Evolutionary conservation across 169 alveolate genomes (phyloP), one percentile per base, ranked within the genome.

Genomic region (Plasmodium falciparum): DNA sequence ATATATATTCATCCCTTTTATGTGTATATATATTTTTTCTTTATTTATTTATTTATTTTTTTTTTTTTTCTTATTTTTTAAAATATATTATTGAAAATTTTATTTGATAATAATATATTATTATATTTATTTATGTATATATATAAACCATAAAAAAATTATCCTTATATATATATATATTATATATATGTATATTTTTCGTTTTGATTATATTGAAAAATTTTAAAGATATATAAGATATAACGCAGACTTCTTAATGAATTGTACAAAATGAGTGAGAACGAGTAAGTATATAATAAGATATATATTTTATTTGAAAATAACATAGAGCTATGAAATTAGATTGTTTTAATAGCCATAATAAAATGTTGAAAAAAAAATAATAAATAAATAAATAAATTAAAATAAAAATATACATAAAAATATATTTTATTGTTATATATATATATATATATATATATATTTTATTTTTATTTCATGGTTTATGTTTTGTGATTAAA

Each of bases 221-320:
- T 76, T 13, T 20, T 62, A 7, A 39, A 39, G 7, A 39, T 39
- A 5, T 39, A 39, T 39, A 39, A 39, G 2, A 39, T 39, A 39
- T 39, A 39, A 4, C 7, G 2, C 62, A 12, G 22, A 15, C 62
- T 52, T 52, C 22, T 73, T 66, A 69, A 78, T 78, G 75, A 43
- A 78, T 66, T 29, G 17, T 78, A 66, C 90, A 78, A 66, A 78
- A 78, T 78, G 90, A 78, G 90, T 59, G 90, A 78, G 69, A 78
- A 78, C 80, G 90, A 78, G 90, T 78, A 78, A 78, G 90, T 66
- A 52, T 67, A n/a, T 43, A 5, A 9, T 17, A 29, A n/a, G 49
- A 71, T 17, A 65, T 49, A 78, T 65, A 26, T 39, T 39, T 0
- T 39, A 5, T 39, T 39, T 39, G 9, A 39, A 39, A 39, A 39